These are phyloP conservation scores for Beauveria varroae DNA, from an alignment of 2,329 filamentous ascomycete genomes.

Conservation along the genomic window DNA sequence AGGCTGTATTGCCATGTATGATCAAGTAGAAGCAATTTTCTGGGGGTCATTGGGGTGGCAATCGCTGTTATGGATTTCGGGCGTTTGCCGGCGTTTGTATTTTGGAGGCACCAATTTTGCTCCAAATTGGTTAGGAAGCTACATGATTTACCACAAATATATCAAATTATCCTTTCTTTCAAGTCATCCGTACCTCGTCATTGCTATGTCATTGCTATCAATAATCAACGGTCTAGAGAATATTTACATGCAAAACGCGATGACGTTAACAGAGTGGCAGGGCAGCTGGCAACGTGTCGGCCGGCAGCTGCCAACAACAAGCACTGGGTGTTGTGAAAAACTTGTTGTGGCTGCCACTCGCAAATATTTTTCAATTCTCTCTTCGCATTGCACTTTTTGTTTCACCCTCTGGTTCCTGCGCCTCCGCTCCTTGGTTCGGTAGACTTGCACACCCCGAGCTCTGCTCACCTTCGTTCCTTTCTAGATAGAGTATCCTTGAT, in stretches of 20 bases:
- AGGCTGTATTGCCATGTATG: conserved; percentile 3
- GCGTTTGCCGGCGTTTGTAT: conserved; percentile 12
- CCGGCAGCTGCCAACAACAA: conserved; percentile 8
- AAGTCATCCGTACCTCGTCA: not conserved
- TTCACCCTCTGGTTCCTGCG: conserved; percentile 7
- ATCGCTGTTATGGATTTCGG: not conserved
- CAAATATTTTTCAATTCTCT: not conserved
- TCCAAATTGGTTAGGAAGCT: not conserved
- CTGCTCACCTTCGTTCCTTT: conserved; percentile 5
- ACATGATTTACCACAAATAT: not conserved
- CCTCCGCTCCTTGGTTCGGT: not conserved
- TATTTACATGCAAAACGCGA: not conserved
- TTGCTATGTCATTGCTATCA: not conserved
- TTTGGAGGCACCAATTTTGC: not conserved
- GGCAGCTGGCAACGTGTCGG: conserved; percentile 3
- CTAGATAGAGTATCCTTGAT: conserved; percentile 1
- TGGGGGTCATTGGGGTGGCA: not conserved
- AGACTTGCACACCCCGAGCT: not conserved
- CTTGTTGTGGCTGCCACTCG: not conserved
- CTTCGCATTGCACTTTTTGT: conserved; percentile 3
- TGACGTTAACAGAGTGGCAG: not conserved
- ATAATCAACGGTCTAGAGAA: not conserved
- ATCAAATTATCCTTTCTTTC: not conserved
- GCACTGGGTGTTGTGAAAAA: not conserved
- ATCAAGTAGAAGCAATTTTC: conserved; percentile 6